Base-by-base conservation (phyloP, 352 stramenopile species). In the Globisporangium spiculum region DNA sequence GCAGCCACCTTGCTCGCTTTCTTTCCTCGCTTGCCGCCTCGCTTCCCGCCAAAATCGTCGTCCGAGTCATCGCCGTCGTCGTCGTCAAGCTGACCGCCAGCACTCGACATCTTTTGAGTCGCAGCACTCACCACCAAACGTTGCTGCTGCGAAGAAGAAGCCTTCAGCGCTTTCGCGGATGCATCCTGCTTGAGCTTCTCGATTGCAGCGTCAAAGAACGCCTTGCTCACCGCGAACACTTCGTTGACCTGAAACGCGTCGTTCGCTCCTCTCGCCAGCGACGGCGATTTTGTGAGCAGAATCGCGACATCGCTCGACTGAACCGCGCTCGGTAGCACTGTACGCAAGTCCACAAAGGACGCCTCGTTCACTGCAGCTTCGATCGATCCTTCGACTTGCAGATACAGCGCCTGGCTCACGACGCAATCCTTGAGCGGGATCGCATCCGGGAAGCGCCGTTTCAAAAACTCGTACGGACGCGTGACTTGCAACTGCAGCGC, bases 401-500 rank as follows among this genome's bases (percentile, higher is more conserved):
- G 34, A 36, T 86, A 75, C 63, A 94, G 65, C 26, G 75, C 66
- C 24, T 77, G 75, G 68, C 78, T 91, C 30, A 94, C 81, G 7
- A 93, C 85, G 30, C 77, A 83, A 57, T 90, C 67, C 54, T 89
- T 75, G 3, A 96, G 76, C 14, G 76, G 70, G 34, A 96, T 75
- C 4, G 81, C 84, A 64, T 96, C 83, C 0, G 75, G 78, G 38
- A 94, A 94, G 8, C 80, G 72, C 41, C 80, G 82, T 64, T 86
- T 88, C 41, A 96, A 64, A 59, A 93, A 94, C 24, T 96, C 84
- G 41, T 80, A 92, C 9, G 88, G 83, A 4, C 84, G 76, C 18
- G 78, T 60, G 26, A 92, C 80, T 55, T 94, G 79, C 63, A 93
- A 67, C 63, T 92, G 73, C 46, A 71, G 57, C 0, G 88, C 84